phyloP scores from a whole-genome alignment of 805 yeast species.

The Nakazawaea holstii region DNA sequence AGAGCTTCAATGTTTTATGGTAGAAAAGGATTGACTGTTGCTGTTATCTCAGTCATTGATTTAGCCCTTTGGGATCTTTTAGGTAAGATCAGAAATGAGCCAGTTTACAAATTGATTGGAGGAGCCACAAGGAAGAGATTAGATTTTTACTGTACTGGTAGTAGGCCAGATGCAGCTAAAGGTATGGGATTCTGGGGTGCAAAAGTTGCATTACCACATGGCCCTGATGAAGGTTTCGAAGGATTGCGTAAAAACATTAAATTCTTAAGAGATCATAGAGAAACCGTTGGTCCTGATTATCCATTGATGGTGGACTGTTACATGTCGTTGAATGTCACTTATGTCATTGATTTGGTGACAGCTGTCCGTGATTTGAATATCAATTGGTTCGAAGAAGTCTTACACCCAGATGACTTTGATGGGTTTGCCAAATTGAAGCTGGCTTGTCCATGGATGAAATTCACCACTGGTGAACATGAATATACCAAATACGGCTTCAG shows the following conservation, averaged over 20 bases:
- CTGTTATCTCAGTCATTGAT: constrained; percentile 42
- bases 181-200: constrained; percentile 50
- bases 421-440: constrained; percentile 40
- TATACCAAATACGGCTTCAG: constrained; percentile 46
- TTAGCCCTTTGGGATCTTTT: constrained; percentile 46
- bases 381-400: constrained; percentile 49
- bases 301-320: constrained; percentile 51
- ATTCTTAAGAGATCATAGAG: constrained; percentile 37
- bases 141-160: constrained; percentile 45
- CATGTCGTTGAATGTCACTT: constrained; percentile 45
- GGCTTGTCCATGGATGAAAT: constrained; percentile 41
- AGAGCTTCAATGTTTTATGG: constrained; percentile 48
- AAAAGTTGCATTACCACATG: constrained; percentile 44
- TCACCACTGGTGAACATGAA: constrained; percentile 51
- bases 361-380: constrained; percentile 40
- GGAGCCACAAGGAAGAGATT: constrained; percentile 41
- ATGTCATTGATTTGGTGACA: constrained; percentile 37
- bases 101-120: constrained; percentile 47
- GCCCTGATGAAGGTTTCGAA: constrained; percentile 45
- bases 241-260: constrained; percentile 42
- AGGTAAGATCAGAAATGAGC: constrained; percentile 44
- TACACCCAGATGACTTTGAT: constrained; percentile 47
- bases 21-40: constrained; percentile 42
- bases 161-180: constrained; percentile 42
- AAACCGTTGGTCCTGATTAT: constrained; percentile 44